phyloP scores from a whole-genome alignment of 1,284 basidiomycete species.

The Anthracocystis panici-leucophaei region DNA sequence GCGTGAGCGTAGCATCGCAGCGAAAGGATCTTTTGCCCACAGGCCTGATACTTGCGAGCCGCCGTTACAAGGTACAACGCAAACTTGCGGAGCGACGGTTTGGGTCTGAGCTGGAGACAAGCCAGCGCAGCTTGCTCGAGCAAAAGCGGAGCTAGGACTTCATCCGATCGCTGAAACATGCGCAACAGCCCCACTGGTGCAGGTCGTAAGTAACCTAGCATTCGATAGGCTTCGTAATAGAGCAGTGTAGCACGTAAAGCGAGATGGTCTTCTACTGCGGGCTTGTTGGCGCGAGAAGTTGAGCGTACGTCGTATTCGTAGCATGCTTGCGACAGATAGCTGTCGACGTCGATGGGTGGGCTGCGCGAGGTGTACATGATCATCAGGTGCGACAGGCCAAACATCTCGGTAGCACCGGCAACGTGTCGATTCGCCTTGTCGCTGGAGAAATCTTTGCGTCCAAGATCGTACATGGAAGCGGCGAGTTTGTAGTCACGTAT shows the following conservation, averaged over 20 bases:
- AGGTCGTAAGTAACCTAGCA: conserved; percentile 37
- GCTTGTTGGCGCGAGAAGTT: conserved; percentile 10
- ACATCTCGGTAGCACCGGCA: conserved; percentile 66
- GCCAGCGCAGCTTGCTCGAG: conserved; percentile 73
- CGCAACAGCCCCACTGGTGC: conserved; percentile 55
- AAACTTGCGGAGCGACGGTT: conserved; percentile 70
- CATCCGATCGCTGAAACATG: conserved; percentile 68
- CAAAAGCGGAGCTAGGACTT: conserved; percentile 73
- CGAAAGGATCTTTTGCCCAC: conserved; percentile 70
- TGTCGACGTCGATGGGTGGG: conserved; percentile 56
- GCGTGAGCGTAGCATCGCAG: conserved; percentile 55
- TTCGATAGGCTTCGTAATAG: conserved; percentile 60
- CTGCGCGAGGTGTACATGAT: conserved; percentile 44
- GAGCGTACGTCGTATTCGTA: conserved; percentile 30
- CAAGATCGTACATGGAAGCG: conserved; percentile 83
- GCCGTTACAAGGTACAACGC: conserved; percentile 73
- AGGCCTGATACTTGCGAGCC: conserved; percentile 73
- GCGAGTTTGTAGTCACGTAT: conserved; percentile 90
- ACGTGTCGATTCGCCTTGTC: conserved; percentile 63
- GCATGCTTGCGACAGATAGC: conserved; percentile 53
- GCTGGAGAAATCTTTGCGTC: conserved; percentile 72
- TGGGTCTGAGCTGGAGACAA: conserved; percentile 68
- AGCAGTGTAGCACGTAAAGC: conserved; percentile 60
- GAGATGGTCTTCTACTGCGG: conserved; percentile 26
- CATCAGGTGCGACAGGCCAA: conserved; percentile 60